Conservation (phyloP, 495 filamentous ascomycete species). For the Paragyromitra xinjiangensis region DNA sequence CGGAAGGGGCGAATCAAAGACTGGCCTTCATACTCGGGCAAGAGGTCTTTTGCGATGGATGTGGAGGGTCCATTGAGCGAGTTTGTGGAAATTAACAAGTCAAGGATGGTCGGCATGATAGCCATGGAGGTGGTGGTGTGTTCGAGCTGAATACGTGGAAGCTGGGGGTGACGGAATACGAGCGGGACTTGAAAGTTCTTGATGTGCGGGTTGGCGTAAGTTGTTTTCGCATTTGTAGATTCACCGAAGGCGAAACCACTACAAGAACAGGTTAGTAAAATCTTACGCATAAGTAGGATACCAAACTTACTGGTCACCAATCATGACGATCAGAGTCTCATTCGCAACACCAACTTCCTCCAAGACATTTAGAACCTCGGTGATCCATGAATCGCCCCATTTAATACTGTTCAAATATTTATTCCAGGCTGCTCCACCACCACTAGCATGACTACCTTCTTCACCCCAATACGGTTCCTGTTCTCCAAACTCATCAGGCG, state of each 20-base stretch:
- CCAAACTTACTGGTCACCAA: conserved; percentile 62
- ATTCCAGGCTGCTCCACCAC: conserved; percentile 57
- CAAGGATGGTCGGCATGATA: conserved; percentile 65
- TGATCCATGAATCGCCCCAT: conserved; percentile 63
- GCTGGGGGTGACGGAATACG: conserved; percentile 63
- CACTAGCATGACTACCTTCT: conserved; percentile 46
- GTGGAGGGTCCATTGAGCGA: conserved; percentile 59
- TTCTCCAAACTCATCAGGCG: conserved; percentile 59
- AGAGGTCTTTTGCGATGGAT: conserved; percentile 58
- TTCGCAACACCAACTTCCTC: conserved; percentile 63
- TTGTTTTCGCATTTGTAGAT: conserved; percentile 58
- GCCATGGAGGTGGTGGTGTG: conserved; percentile 62
- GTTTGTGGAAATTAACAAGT: conserved; percentile 62
- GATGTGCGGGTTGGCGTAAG: conserved; percentile 64
- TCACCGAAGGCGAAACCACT: conserved; percentile 44
- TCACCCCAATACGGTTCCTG: conserved; percentile 59
- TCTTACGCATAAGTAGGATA: not conserved
- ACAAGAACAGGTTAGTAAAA: not conserved
- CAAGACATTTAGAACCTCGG: conserved; percentile 61
- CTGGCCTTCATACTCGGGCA: conserved; percentile 63
- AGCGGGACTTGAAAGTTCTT: conserved; percentile 65
- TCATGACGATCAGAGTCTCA: conserved; percentile 64
- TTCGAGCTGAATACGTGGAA: conserved; percentile 61
- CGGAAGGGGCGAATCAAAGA: conserved; percentile 62
- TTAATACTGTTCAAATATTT: conserved; percentile 61